Conservation (phyloP, 2,329 filamentous ascomycete species). For the Zelopaecilomyces penicillatus region DNA sequence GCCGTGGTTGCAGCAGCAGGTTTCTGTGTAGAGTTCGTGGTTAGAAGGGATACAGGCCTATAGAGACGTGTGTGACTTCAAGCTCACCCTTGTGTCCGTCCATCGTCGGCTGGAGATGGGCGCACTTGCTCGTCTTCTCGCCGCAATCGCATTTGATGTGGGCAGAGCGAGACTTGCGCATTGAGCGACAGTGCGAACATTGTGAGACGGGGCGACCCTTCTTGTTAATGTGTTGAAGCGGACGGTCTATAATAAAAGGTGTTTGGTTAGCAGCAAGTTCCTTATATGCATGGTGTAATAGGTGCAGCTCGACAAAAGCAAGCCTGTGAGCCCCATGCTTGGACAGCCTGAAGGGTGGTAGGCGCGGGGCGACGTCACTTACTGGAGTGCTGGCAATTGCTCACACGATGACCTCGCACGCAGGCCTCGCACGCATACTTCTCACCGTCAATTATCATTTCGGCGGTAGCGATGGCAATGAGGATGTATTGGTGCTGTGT, state of each 20-base stretch:
- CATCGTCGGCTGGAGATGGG: slow-evolving; percentile 48
- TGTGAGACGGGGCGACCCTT: slow-evolving; percentile 96
- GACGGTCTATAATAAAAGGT: slow-evolving; percentile 58
- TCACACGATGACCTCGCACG: slow-evolving; percentile 95
- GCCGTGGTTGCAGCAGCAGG: slow-evolving; percentile 63
- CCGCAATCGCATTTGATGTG: slow-evolving; percentile 97
- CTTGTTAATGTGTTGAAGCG: slow-evolving; percentile 90
- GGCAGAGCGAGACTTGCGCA: slow-evolving; percentile 91
- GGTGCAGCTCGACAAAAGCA: neutral
- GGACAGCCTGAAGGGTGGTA: slow-evolving; percentile 4
- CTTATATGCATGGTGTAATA: neutral
- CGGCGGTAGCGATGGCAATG: neutral
- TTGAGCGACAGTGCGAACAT: slow-evolving; percentile 90
- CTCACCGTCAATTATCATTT: slow-evolving; percentile 85
- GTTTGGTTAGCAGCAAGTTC: slow-evolving; percentile 14
- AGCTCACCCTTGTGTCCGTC: slow-evolving; percentile 53
- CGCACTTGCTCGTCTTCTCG: slow-evolving; percentile 72
- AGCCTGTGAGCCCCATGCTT: neutral
- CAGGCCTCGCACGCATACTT: slow-evolving; percentile 98
- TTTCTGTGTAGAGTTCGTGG: slow-evolving; percentile 36
- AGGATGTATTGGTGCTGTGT: neutral
- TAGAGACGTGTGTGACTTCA: slow-evolving; percentile 7
- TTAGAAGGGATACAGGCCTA: slow-evolving; percentile 8
- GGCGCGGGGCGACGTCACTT: slow-evolving; percentile 33
- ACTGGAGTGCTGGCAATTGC: slow-evolving; percentile 96